Evolutionary conservation across 192 early-diverging fungal genomes (phyloP).

Genomic region (Spizellomyces punctatus): DNA sequence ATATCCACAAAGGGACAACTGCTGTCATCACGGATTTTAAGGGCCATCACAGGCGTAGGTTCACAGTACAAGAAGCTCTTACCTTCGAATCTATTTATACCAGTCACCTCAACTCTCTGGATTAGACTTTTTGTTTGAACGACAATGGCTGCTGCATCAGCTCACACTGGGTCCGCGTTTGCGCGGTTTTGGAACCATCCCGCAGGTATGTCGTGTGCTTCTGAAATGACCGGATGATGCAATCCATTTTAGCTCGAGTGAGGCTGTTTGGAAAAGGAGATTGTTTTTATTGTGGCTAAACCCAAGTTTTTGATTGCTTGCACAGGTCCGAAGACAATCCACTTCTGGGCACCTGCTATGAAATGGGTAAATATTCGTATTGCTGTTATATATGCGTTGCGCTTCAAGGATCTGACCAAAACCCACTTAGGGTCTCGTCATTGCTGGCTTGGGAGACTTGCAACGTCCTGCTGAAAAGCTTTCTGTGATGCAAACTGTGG

Average conservation of each 20-base stretch:
- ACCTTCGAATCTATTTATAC: too few relatives aligned
- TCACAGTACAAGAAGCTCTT: too few relatives aligned
- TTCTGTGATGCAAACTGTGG: conserved; percentile 78
- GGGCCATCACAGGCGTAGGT: too few relatives aligned
- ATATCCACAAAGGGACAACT: too few relatives aligned
- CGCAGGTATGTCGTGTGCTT: conserved; percentile 44
- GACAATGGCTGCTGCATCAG: conserved; percentile 25
- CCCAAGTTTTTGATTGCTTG: background rate
- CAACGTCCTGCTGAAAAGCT: conserved; percentile 88
- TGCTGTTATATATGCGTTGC: conserved; percentile 1
- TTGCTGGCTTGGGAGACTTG: conserved; percentile 90
- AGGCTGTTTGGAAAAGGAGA: too few relatives aligned
- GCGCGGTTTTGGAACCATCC: conserved; percentile 70
- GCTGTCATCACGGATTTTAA: too few relatives aligned
- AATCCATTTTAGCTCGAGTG: too few relatives aligned
- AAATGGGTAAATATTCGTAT: conserved; percentile 71
- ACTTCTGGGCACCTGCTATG: conserved; percentile 96
- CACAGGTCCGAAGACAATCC: conserved; percentile 93
- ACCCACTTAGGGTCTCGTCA: conserved; percentile 74
- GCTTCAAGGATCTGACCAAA: background rate
- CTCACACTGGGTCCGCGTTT: conserved; percentile 44
- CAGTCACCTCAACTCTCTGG: too few relatives aligned
- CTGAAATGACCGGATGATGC: too few relatives aligned
- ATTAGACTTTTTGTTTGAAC: too few relatives aligned
- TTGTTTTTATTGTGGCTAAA: background rate